Evolutionary conservation across 2,329 filamentous ascomycete species (phyloP).

Genomic region (Ceratocystis diversiconidia): DNA sequence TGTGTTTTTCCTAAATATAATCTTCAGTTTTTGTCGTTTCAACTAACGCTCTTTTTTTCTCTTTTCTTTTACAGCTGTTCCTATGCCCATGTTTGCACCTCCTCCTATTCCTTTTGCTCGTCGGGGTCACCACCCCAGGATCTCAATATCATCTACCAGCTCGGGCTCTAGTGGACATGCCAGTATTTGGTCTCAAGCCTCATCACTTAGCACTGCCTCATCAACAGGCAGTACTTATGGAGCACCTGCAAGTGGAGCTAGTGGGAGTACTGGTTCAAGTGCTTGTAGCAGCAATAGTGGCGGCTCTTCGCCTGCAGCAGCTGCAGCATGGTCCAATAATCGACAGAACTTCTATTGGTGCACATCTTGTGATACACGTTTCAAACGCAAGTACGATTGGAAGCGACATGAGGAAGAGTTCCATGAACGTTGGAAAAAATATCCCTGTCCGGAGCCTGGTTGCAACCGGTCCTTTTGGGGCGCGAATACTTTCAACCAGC

Average conservation of each 20-base stretch:
- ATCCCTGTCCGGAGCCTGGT: conserved; percentile 46
- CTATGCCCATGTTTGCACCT: conserved; percentile 25
- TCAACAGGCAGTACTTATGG: conserved; percentile 10
- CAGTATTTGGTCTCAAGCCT: conserved; percentile 31
- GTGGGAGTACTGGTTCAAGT: neutral
- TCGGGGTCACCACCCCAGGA: conserved; percentile 27
- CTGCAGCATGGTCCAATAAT: conserved; percentile 18
- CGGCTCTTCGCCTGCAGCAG: conserved; percentile 8
- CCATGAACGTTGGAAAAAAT: conserved; percentile 53
- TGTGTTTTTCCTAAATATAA: neutral
- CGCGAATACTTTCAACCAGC: conserved; percentile 53
- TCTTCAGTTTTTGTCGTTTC: neutral
- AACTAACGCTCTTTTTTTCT: conserved; percentile 19
- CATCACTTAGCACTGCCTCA: conserved; percentile 22
- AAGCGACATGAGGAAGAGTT: conserved; percentile 57
- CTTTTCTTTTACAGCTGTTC: conserved; percentile 17
- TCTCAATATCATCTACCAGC: conserved; percentile 37
- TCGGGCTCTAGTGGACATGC: conserved; percentile 36
- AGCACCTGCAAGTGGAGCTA: neutral
- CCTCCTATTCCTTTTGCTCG: conserved; percentile 27
- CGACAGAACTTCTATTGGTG: conserved; percentile 40
- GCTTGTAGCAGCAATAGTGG: neutral
- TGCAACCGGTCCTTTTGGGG: conserved; percentile 56
- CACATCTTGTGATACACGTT: conserved; percentile 47
- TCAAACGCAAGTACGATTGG: conserved; percentile 56